A percentile compares a stretch with the other conserved stretches of the same genome.
Evolutionary conservation across 140 eudicot species (phyloP).

Genomic region (Anethum foeniculum): DNA sequence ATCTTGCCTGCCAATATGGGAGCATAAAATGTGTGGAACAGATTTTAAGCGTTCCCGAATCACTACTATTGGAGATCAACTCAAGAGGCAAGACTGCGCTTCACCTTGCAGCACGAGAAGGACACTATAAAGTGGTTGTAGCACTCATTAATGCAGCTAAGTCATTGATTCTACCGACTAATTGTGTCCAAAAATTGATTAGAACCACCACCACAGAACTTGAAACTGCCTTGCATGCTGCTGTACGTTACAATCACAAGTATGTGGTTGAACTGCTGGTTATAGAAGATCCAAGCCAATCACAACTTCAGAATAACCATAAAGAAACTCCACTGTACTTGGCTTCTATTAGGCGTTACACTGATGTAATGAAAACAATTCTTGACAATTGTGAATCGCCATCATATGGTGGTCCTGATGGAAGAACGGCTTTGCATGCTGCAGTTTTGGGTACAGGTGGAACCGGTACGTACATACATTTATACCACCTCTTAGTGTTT

Average conservation of each 20-base stretch:
- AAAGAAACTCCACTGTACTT: conserved; percentile 14
- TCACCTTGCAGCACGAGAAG: neutral
- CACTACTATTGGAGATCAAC: neutral
- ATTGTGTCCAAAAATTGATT: no score
- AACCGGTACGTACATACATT: neutral
- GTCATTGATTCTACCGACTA: neutral
- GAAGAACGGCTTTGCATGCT: conserved; percentile 15
- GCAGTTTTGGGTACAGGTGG: neutral
- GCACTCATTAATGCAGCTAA: neutral
- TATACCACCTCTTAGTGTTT: neutral
- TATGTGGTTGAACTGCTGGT: neutral
- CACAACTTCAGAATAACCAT: neutral
- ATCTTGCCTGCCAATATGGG: no score
- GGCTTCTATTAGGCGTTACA: neutral
- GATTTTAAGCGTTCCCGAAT: no score
- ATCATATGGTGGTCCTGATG: neutral
- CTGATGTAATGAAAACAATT: neutral
- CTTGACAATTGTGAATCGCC: neutral
- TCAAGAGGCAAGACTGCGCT: neutral
- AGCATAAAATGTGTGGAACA: no score
- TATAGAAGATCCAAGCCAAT: conserved; percentile 8
- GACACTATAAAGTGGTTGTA: neutral
- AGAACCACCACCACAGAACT: no score
- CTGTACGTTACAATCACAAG: no score
- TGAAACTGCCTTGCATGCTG: no score